Percentiles rank a stretch among this genome's conserved stretches.
Conservation (phyloP, 1,284 basidiomycete genomes). For the Pyrrhoderma lamaoense region DNA sequence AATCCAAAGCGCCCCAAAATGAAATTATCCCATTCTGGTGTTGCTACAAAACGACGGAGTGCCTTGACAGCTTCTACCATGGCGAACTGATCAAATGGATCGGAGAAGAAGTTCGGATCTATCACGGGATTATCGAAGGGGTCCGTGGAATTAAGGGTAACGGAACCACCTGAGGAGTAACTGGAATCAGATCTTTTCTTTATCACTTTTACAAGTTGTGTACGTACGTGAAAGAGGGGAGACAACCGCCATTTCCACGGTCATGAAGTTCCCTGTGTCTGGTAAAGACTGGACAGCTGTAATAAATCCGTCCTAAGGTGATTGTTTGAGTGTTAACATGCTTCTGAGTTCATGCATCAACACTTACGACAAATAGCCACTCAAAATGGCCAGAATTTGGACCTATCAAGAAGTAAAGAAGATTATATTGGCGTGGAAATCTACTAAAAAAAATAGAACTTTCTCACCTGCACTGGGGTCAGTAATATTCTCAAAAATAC, state of each 20-base stretch:
- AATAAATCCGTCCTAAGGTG: neutral
- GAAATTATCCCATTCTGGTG: constrained; percentile 21
- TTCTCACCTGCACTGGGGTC: constrained; percentile 21
- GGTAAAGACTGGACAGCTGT: constrained; percentile 4
- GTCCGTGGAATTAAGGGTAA: constrained; percentile 19
- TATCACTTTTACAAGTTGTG: neutral
- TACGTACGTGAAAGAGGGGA: constrained; percentile 20
- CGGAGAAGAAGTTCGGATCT: constrained; percentile 19
- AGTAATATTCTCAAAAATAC: constrained; percentile 14
- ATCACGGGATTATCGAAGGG: constrained; percentile 22
- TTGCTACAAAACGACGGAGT: constrained; percentile 19
- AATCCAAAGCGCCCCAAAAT: constrained; percentile 20
- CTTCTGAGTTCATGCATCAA: constrained; percentile 10
- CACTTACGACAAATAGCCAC: constrained; percentile 24
- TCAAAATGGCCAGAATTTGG: constrained; percentile 23
- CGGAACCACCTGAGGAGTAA: constrained; percentile 21
- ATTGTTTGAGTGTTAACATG: constrained; percentile 3
- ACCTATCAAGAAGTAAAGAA: constrained; percentile 10
- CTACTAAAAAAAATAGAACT: neutral
- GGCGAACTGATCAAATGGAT: constrained; percentile 14
- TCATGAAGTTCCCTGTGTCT: constrained; percentile 20
- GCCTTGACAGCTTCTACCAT: constrained; percentile 20
- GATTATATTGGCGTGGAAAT: neutral
- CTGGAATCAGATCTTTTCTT: neutral
- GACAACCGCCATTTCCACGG: constrained; percentile 16